Evolutionary conservation across 2,329 filamentous ascomycete species (phyloP).

Genomic region (Colletotrichum tofieldiae): DNA sequence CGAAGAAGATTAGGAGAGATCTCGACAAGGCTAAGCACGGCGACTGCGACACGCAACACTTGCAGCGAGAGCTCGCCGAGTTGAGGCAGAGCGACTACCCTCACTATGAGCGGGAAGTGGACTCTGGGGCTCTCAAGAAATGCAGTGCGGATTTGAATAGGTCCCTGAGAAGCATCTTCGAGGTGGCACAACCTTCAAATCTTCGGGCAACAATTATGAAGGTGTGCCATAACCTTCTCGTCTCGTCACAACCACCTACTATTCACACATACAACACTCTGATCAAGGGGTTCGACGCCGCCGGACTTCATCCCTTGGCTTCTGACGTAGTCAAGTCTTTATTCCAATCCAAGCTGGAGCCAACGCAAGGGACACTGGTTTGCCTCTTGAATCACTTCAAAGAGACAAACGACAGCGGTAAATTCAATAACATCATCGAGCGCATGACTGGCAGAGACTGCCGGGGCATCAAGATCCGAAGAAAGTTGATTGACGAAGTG

Average conservation of each 20-base stretch:
- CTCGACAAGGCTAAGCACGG: constrained; percentile 46
- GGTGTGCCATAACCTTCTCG: constrained; percentile 77
- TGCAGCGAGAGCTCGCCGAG: constrained; percentile 31
- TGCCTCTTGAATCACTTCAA: constrained; percentile 68
- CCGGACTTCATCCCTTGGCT: constrained; percentile 65
- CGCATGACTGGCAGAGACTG: constrained; percentile 62
- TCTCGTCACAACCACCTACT: constrained; percentile 73
- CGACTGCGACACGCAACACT: constrained; percentile 4
- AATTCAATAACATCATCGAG: constrained; percentile 62
- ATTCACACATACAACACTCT: constrained; percentile 81
- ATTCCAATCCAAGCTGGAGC: constrained; percentile 60
- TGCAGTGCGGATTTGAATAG: constrained; percentile 31
- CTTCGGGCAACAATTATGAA: constrained; percentile 52
- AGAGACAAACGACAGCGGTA: constrained; percentile 56
- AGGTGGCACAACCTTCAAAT: background rate
- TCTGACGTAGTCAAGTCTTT: constrained; percentile 69
- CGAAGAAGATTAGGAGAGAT: constrained; percentile 45
- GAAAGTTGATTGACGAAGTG: constrained; percentile 54
- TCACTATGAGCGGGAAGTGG: constrained; percentile 9
- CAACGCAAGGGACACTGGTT: constrained; percentile 65
- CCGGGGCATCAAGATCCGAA: constrained; percentile 57
- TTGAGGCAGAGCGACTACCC: constrained; percentile 22
- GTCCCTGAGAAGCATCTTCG: constrained; percentile 27
- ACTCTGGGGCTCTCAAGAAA: background rate
- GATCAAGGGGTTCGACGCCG: constrained; percentile 74